Evolutionary conservation across 345 rosid species (phyloP).

Genomic region (Citrus mangshanensis): DNA sequence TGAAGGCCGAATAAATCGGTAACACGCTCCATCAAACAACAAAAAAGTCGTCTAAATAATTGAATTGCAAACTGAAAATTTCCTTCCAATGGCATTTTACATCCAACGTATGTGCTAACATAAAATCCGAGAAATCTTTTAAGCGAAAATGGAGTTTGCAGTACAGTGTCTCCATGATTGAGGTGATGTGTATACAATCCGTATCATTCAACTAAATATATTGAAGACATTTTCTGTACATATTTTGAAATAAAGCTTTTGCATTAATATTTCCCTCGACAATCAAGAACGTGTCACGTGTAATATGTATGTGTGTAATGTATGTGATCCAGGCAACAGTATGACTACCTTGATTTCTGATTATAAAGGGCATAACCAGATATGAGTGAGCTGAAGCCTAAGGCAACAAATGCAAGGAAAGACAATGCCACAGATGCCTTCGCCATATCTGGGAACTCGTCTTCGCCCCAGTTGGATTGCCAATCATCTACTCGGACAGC

Average conservation of each 20-base stretch:
- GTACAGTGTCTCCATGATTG: background rate
- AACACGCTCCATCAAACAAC: too few species aligned
- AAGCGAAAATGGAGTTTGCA: too few species aligned
- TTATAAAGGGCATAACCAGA: conserved; percentile 66
- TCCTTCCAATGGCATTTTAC: too few species aligned
- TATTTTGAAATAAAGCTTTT: background rate
- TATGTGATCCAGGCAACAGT: background rate
- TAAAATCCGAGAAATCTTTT: too few species aligned
- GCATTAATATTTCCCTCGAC: background rate
- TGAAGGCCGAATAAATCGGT: too few species aligned
- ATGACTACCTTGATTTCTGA: conserved; percentile 32
- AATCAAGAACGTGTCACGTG: background rate
- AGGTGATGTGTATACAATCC: background rate
- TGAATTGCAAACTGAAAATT: too few species aligned
- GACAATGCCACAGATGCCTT: conserved; percentile 65
- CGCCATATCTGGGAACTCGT: conserved; percentile 80
- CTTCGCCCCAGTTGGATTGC: conserved; percentile 81
- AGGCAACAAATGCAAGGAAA: conserved; percentile 57
- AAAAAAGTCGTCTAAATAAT: too few species aligned
- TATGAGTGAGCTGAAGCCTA: conserved; percentile 66
- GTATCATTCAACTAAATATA: too few species aligned
- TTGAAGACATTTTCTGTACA: conserved; percentile 2
- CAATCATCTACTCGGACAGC: conserved; percentile 78
- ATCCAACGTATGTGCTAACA: too few species aligned
- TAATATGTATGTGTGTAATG: background rate